Base-by-base conservation (phyloP, 2,329 filamentous ascomycete genomes). In the Biscogniauxia mediterranea region DNA sequence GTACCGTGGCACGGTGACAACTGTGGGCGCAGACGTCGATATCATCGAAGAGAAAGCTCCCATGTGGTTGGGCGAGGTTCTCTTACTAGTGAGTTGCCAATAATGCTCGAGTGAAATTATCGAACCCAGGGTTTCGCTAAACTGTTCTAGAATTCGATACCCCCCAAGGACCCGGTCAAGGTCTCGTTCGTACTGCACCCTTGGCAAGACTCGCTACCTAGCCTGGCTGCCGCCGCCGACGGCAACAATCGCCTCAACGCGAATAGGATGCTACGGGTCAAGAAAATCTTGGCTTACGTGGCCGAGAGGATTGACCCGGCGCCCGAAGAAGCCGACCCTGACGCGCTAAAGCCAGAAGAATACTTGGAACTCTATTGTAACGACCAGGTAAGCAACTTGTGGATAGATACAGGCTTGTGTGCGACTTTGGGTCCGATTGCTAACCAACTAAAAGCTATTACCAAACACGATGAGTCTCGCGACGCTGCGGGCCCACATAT, bases 301-400 rank as follows among this genome's bases (percentile, higher is more conserved):
- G 92, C 93, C 1, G 95, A 99, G 76, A 85, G 93, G 58, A 94
- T 99, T 61, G 94, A 98, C 69, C 83, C 86, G 7, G 82, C 83
- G n/a, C 79, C 83, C 0, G 82, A 87, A 55, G 82, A 87, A 57
- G 79, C 82, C 3, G 84, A 88, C 55, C 79, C 83, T 9, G 79
- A 86, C 57, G 81, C 80, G 17, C 78, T 96, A 71, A 89, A 85
- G 70, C 91, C 94, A 1, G 94, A 98, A 73, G 92, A 98, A 72
- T 97, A 97, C 77, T 80, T 99, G 32, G 95, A 99, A 74, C 79
- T 99, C 55, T 96, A 96, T 75, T 98, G 95, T 76, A 93, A 97
- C 73, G 91, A 93, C 58, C 91, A 93, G 83, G 93, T 95, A 78
- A 73, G 87, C 79, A 50, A 52, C 49, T 51, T 19, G 28, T 32